Evolutionary conservation across 2,329 filamentous ascomycete genomes (phyloP), one percentile per base, ranked within the genome.

Genomic region (Cercospora beticola): DNA sequence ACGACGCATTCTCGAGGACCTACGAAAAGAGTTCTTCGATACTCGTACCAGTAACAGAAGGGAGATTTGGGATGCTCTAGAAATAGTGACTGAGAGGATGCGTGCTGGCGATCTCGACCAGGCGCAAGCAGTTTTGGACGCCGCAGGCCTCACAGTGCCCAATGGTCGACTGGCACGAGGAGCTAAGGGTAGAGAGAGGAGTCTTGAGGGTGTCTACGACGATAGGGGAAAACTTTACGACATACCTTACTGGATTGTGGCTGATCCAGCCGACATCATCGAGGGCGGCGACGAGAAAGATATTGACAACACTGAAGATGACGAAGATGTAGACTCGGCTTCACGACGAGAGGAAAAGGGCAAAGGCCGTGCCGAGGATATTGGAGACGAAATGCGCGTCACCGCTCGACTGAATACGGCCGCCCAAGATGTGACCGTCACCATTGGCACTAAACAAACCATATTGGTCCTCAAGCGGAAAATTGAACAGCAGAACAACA

Each of bases 11-110:
- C 83, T 97, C 2, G 87, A 88, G 68, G 85, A 84, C 33, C 92
- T 97, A 81, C 87, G 94, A 60, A 82, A 82, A 60, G 93, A 93
- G 70, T 97, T 96, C 83, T 98, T 97, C 80, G 93, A 97, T 70
- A 97, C 94, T 1, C 85, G 93, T 58, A 92, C 96, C 16, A 91
- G 90, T 0, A 93, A 93, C 2, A 86, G 88, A 4, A 76, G 85
- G 4, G 92, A 97, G 79, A 86, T 95, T 28, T 98, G 94, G 94
- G 88, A 88, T 73, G 90, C 92, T 0, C 79, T 97, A 14, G 86
- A 86, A 57, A 83, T 88, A 0, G 90, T 89, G 0, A 84, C 93
- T 18, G 86, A 91, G 69, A 82, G 92, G 6, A 78, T 97, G 70
- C 90, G 90, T 82, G 74, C 77, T 0, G 84, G 81, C 0, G 77